phyloP scores from a whole-genome alignment of 495 filamentous ascomycete species.

The Parachaetomium inaequale region DNA sequence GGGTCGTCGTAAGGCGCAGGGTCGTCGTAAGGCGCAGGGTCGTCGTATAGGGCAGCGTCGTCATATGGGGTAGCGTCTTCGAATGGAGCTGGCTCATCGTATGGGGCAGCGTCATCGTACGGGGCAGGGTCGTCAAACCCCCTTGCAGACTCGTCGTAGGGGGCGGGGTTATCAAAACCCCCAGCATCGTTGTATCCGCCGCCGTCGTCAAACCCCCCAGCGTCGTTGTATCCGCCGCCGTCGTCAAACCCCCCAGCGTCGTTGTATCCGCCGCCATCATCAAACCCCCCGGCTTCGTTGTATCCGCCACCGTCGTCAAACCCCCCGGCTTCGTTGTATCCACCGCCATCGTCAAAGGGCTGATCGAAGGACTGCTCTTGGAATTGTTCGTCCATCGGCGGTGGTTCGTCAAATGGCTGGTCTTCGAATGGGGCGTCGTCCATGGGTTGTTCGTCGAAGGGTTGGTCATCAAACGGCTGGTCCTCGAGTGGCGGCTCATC shows the following conservation, averaged over 20 bases:
- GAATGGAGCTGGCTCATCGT: neutral
- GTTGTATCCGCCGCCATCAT: neutral
- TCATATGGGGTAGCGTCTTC: neutral
- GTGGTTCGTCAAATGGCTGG: neutral
- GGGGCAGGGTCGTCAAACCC: too few species aligned
- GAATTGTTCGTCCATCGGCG: neutral
- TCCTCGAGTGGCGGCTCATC: neutral
- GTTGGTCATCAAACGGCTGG: neutral
- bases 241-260: neutral
- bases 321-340: too few species aligned
- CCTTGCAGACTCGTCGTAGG: too few species aligned
- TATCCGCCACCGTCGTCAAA: neutral
- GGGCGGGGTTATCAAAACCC: too few species aligned
- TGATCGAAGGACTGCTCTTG: neutral
- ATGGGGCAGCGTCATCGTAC: neutral
- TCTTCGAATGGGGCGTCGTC: neutral
- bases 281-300: neutral
- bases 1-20: too few species aligned
- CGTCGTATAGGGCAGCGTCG: too few species aligned
- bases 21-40: too few species aligned
- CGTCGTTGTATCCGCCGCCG: neutral
- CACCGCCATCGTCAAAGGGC: neutral
- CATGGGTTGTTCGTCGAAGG: neutral
- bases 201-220: neutral
- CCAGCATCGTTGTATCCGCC: too few species aligned